These are phyloP conservation scores for Apiotrichum akiyoshidainum DNA, from an alignment of 1,284 basidiomycete species.

Conservation along the genomic window DNA sequence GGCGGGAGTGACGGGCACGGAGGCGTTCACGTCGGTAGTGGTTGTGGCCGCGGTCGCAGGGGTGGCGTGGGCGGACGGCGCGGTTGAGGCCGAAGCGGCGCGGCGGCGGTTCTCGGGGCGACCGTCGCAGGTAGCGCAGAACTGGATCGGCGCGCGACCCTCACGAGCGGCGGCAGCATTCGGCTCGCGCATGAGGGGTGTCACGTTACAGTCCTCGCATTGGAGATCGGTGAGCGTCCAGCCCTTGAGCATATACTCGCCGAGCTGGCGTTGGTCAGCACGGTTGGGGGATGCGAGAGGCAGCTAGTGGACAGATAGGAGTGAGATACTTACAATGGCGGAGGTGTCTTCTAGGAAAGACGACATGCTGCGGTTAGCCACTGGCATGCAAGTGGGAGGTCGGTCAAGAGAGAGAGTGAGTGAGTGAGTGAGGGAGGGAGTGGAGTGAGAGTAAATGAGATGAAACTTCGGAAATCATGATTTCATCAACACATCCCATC, in stretches of 20 bases:
- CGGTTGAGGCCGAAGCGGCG: neutral
- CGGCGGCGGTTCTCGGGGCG: slow-evolving; percentile 17
- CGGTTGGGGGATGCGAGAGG: too few relatives aligned
- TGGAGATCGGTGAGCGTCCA: slow-evolving; percentile 50
- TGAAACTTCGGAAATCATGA: neutral
- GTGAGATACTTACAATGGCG: slow-evolving; percentile 37
- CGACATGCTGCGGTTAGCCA: slow-evolving; percentile 33
- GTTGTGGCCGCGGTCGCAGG: neutral
- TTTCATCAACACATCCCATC: too few relatives aligned
- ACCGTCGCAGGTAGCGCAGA: slow-evolving; percentile 52
- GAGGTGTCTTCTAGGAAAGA: slow-evolving; percentile 42
- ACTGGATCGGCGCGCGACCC: slow-evolving; percentile 40
- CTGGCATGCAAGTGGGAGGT: slow-evolving; percentile 20
- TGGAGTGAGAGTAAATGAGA: neutral
- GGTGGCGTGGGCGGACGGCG: slow-evolving; percentile 1
- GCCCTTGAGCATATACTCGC: slow-evolving; percentile 52
- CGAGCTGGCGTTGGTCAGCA: slow-evolving; percentile 34
- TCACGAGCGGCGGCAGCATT: slow-evolving; percentile 27
- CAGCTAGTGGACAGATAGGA: too few relatives aligned
- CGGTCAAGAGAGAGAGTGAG: neutral
- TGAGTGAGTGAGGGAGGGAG: neutral
- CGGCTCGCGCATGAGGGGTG: slow-evolving; percentile 50
- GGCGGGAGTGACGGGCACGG: neutral
- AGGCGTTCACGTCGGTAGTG: neutral
- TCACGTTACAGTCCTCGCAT: slow-evolving; percentile 41